phyloP scores from a whole-genome alignment of 768 basidiomycete genomes.

The Rhizopogon salebrosus region DNA sequence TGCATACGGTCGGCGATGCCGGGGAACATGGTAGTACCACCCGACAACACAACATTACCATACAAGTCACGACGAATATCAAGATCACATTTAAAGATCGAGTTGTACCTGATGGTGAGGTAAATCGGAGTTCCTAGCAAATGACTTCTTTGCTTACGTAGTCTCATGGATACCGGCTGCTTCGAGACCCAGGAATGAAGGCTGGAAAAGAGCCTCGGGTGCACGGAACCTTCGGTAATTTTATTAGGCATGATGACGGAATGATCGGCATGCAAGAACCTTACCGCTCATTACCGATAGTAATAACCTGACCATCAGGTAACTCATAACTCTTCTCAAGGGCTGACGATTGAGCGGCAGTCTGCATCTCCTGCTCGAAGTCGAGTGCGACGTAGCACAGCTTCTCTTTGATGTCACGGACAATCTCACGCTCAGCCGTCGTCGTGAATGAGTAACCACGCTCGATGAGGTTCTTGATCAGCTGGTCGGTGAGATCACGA shows the following conservation, averaged over 20 bases:
- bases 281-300: conserved; percentile 64
- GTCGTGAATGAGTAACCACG: conserved; percentile 94
- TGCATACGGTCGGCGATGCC: conserved; percentile 96
- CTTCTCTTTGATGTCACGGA: conserved; percentile 92
- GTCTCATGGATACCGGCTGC: conserved; percentile 80
- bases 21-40: conserved; percentile 94
- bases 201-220: conserved; percentile 56
- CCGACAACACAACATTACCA: conserved; percentile 46
- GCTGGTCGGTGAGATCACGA: conserved; percentile 81
- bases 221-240: conserved; percentile 41
- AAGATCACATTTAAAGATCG: conserved; percentile 64
- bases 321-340: conserved; percentile 93
- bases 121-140: background rate
- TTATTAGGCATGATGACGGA: background rate
- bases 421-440: conserved; percentile 90
- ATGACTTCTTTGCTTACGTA: conserved; percentile 30
- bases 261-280: conserved; percentile 5
- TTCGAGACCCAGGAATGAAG: conserved; percentile 62
- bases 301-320: conserved; percentile 92
- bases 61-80: conserved; percentile 42
- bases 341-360: conserved; percentile 82
- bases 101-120: conserved; percentile 41
- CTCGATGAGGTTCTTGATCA: conserved; percentile 84
- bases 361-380: conserved; percentile 91
- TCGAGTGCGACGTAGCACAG: conserved; percentile 93